Evolutionary conservation across 1,139 yeast genomes (phyloP).

Genomic region (Zygosaccharomyces sapae): DNA sequence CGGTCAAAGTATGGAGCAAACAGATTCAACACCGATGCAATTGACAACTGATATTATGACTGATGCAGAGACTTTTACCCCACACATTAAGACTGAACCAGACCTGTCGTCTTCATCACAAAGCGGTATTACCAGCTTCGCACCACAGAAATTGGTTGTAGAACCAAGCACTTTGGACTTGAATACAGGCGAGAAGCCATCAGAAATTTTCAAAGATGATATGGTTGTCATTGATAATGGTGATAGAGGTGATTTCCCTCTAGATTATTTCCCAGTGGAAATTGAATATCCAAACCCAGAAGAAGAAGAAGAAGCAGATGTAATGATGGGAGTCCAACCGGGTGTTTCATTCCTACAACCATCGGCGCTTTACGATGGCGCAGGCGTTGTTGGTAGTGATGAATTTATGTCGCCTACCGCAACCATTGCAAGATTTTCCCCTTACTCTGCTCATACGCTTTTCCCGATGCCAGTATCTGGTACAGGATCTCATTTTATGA

Average conservation of each 20-base stretch:
- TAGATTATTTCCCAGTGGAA: conserved; percentile 53
- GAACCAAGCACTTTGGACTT: conserved; percentile 15
- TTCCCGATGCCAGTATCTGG: conserved; percentile 23
- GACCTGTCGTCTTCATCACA: conserved; percentile 7
- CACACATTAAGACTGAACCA: conserved; percentile 10
- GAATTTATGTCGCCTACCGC: conserved; percentile 15
- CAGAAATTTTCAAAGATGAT: conserved; percentile 9
- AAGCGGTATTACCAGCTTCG: conserved; percentile 8
- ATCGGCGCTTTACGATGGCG: conserved; percentile 15
- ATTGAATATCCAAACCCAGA: conserved; percentile 32
- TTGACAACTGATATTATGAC: conserved; percentile 7
- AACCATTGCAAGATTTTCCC: conserved; percentile 11
- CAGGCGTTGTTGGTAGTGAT: conserved; percentile 11
- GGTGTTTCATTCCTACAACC: conserved; percentile 11
- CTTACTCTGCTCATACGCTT: conserved; percentile 19
- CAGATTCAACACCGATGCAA: conserved; percentile 8
- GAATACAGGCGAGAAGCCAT: conserved; percentile 1
- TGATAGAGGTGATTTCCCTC: conserved; percentile 55
- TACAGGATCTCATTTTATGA: conserved; percentile 26
- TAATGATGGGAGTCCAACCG: conserved; percentile 10
- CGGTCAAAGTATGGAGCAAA: background rate
- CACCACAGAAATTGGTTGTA: conserved; percentile 15
- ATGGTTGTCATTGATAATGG: conserved; percentile 12
- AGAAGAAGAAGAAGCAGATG: conserved; percentile 22
- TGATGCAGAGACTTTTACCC: conserved; percentile 2